Evolutionary conservation across 2,329 filamentous ascomycete genomes (phyloP), one percentile per base, ranked within the genome.

Genomic region (Ophiostoma perfectum): DNA sequence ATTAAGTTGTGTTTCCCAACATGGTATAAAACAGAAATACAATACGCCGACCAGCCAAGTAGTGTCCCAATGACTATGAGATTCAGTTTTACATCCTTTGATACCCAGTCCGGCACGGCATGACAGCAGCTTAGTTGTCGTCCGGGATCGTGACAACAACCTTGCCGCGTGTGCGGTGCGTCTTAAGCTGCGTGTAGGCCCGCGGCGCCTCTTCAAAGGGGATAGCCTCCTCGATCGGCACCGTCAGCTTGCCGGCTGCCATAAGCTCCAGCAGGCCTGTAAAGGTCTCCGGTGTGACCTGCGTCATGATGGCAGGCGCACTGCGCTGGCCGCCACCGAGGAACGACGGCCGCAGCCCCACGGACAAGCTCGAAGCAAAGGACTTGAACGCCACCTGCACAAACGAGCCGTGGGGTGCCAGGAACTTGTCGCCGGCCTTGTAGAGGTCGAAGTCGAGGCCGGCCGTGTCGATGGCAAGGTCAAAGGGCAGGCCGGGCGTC

Each of bases 391-490:
- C 72, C 41, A 76, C 71, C 68, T 73, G 72, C 16, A 74, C 68
- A 44, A 72, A 76, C 11, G 62, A 70, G 12, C 70, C 74, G 4
- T 42, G 66, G 1, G 70, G 70, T 14, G 68, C 72, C 44, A 76
- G 66, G 45, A 70, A 74, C 9, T 62, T 7, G 45, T 71, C 60
- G 38, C 71, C 70, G 6, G 67, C 66, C 45, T 72, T 70, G 69
- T 74, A 76, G 9, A 76, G 70, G 14, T 49, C 70, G n/a, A 69
- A 45, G 38, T 64, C 65, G 2, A 38, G 41, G 9, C 74, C 75
- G 7, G 73, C 71, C 38, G 73, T 73, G 71, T 77, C 76, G n/a
- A 77, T 64, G n/a, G 72, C 71, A 0, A 74, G 67, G 39, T 75
- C 75, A 41, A 74, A 76, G 1, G 70, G 62, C 9, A 41, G 47